Evolutionary conservation across 2,329 filamentous ascomycete species (phyloP).

Genomic region (Phoma sp.): DNA sequence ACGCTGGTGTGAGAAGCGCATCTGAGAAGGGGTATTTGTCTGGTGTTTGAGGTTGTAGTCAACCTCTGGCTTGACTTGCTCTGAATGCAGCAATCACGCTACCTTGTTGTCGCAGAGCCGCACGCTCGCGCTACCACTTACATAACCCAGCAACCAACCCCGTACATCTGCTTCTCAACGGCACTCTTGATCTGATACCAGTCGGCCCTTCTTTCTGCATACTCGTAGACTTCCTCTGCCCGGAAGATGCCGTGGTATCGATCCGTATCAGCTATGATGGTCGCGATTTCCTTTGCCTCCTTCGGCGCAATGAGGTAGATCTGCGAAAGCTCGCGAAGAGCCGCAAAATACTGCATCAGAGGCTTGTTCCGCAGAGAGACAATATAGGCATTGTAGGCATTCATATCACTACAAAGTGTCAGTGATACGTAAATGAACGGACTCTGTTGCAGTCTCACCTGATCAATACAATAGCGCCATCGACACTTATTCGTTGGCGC

Average conservation of each 20-base stretch:
- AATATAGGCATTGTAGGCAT: constrained; percentile 87
- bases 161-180: constrained; percentile 97
- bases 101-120: constrained; percentile 11
- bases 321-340: constrained; percentile 88
- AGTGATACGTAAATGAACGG: neutral
- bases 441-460: constrained; percentile 52
- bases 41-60: neutral
- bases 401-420: constrained; percentile 74
- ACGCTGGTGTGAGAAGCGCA: neutral
- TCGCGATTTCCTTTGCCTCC: constrained; percentile 92
- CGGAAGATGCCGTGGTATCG: constrained; percentile 91
- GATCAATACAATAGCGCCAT: constrained; percentile 90
- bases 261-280: constrained; percentile 89
- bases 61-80: constrained; percentile 15
- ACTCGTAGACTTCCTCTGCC: constrained; percentile 97
- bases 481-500: constrained; percentile 87
- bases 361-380: constrained; percentile 81
- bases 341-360: constrained; percentile 86
- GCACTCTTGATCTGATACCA: constrained; percentile 90
- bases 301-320: constrained; percentile 89
- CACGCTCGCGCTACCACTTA: constrained; percentile 49
- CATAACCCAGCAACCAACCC: constrained; percentile 87
- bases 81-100: constrained; percentile 17
- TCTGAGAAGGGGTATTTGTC: neutral
- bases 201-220: constrained; percentile 89